These are phyloP conservation scores for Akanthomyces uredinophilus DNA, from an alignment of 2,329 filamentous ascomycete genomes.

Conservation along the genomic window DNA sequence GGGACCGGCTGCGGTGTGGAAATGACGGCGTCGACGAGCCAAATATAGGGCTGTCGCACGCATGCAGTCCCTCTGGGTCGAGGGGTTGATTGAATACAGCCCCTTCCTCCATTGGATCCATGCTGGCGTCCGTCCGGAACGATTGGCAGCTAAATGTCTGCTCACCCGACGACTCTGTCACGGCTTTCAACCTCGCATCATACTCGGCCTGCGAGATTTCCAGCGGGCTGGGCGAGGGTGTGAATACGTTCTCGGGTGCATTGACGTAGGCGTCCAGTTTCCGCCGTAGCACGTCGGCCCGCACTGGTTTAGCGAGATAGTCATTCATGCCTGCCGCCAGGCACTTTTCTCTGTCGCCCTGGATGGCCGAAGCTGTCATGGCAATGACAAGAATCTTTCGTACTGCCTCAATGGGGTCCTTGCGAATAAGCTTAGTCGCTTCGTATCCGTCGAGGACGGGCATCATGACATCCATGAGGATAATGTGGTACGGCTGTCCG, in stretches of 20 bases:
- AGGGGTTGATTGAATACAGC: slow-evolving; percentile 30
- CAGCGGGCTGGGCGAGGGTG: slow-evolving; percentile 20
- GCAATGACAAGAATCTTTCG: slow-evolving; percentile 87
- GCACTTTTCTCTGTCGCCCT: slow-evolving; percentile 91
- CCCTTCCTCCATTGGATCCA: slow-evolving; percentile 28
- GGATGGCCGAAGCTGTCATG: slow-evolving; percentile 94
- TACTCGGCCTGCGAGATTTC: slow-evolving; percentile 17
- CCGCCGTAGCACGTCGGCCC: slow-evolving; percentile 76
- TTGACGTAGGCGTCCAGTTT: slow-evolving; percentile 63
- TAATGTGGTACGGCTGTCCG: slow-evolving; percentile 76
- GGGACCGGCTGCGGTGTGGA: background rate
- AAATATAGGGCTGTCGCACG: slow-evolving; percentile 12
- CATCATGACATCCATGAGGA: slow-evolving; percentile 97
- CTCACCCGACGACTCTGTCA: background rate
- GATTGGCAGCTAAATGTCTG: slow-evolving; percentile 13
- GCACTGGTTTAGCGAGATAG: slow-evolving; percentile 92
- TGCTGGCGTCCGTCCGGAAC: slow-evolving; percentile 16
- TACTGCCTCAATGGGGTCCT: slow-evolving; percentile 70
- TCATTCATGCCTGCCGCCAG: slow-evolving; percentile 97
- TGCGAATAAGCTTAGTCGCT: slow-evolving; percentile 76
- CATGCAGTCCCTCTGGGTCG: slow-evolving; percentile 17
- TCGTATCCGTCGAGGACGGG: slow-evolving; percentile 89
- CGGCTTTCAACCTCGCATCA: background rate
- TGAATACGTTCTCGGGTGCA: slow-evolving; percentile 26
- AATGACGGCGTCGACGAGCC: slow-evolving; percentile 8